A percentile compares a stretch with the other conserved stretches of the same genome.
Evolutionary conservation across 208 protist species (phyloP).

Genomic region (Lotmaria passim): DNA sequence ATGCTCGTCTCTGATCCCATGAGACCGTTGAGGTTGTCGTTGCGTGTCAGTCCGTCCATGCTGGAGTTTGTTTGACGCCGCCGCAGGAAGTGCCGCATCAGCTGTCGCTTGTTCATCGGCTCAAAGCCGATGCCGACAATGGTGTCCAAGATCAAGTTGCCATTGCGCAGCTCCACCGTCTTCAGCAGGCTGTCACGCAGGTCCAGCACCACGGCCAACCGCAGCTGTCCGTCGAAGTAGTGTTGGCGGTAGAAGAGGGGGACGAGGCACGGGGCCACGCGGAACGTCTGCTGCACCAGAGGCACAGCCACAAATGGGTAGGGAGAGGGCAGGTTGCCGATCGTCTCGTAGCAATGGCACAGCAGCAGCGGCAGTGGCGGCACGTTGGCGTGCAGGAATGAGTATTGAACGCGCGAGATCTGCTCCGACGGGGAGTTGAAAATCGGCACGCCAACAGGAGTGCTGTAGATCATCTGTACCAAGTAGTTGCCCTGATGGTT

Average conservation of each 20-base stretch:
- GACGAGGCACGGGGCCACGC: conserved; percentile 49
- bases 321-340: conserved; percentile 57
- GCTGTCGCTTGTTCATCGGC: conserved; percentile 49
- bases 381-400: conserved; percentile 45
- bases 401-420: conserved; percentile 58
- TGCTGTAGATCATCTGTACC: conserved; percentile 54
- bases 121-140: conserved; percentile 60
- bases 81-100: conserved; percentile 42
- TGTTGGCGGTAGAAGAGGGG: conserved; percentile 58
- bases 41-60: neutral
- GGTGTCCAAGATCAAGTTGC: conserved; percentile 48
- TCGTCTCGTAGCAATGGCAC: conserved; percentile 62
- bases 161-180: conserved; percentile 51
- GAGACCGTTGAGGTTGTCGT: neutral
- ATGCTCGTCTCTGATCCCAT: conserved; percentile 13
- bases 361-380: conserved; percentile 64
- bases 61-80: neutral
- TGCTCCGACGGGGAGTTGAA: conserved; percentile 38
- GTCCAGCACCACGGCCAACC: conserved; percentile 60
- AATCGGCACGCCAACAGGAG: conserved; percentile 44
- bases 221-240: conserved; percentile 57
- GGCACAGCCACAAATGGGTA: conserved; percentile 64
- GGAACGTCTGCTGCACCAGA: conserved; percentile 59
- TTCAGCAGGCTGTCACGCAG: conserved; percentile 62
- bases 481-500: conserved; percentile 55